Evolutionary conservation across 2,329 filamentous ascomycete species (phyloP).

Genomic region (Chalara sp.): DNA sequence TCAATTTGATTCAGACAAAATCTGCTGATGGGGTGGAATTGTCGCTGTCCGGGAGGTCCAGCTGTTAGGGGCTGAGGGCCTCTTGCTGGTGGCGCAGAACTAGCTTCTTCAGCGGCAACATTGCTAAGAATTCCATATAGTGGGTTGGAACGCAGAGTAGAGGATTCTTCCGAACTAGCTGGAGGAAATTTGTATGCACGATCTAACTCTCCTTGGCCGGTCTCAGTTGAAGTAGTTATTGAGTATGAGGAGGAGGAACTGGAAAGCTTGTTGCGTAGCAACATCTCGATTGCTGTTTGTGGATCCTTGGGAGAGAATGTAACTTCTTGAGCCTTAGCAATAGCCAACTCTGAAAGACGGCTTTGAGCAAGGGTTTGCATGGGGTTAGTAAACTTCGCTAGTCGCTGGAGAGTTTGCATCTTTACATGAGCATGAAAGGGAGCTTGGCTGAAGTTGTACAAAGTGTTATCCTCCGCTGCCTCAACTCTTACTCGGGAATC

Average conservation of each 20-base stretch:
- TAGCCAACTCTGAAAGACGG: constrained; percentile 20
- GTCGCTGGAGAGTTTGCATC: constrained; percentile 26
- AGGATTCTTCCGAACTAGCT: constrained; percentile 7
- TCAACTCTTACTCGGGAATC: too few species aligned
- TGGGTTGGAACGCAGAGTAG: constrained; percentile 14
- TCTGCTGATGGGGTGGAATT: constrained; percentile 9
- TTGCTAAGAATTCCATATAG: constrained; percentile 9
- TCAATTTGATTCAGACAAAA: constrained; percentile 4
- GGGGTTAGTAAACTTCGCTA: constrained; percentile 25
- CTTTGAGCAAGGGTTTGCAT: constrained; percentile 17
- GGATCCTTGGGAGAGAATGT: not conserved
- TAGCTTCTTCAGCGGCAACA: not conserved
- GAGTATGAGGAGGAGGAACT: not conserved
- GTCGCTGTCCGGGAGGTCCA: constrained; percentile 27
- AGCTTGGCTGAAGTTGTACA: not conserved
- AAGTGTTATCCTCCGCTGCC: too few species aligned
- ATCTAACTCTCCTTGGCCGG: constrained; percentile 14
- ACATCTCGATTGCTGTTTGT: not conserved
- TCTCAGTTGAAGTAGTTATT: not conserved
- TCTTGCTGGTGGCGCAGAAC: not conserved
- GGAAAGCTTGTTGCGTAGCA: constrained; percentile 1
- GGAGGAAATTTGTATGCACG: constrained; percentile 20
- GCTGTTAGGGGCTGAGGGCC: constrained; percentile 23
- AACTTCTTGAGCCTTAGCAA: constrained; percentile 4
- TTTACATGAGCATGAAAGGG: constrained; percentile 19